Evolutionary conservation across 352 stramenopile genomes (phyloP), one percentile per base, ranked within the genome.

Genomic region (Pythium myriotylum): DNA sequence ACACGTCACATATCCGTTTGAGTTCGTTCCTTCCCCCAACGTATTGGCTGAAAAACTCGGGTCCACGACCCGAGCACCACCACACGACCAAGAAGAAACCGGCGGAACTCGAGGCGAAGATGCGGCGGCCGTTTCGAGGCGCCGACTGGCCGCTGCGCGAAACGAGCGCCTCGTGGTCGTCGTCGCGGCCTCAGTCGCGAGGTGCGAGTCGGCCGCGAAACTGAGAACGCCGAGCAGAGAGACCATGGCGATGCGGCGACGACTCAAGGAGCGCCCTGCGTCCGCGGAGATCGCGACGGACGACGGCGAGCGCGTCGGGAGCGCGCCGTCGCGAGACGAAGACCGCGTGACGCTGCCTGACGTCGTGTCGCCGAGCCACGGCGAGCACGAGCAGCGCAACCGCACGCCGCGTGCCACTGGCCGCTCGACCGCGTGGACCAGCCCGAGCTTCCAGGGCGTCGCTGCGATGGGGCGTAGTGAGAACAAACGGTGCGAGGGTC

Each of bases 341-440:
- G 54, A 45, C 9, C 45, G 35, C 27, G 45, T 54, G 55, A 54
- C 37, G 45, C 37, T 62, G n/a, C 55, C 55, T 12, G 55, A 51
- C 2, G 55, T 54, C 22, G 40, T 53, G 29, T 20, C 58, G 32
- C 40, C 58, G 20, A 54, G 27, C 29, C 27, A 58, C 46, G 26
- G 23, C 9, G 49, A 66, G 40, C 32, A 12, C 20, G 49, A 66
- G 32, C 59, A 61, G 27, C 52, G 59, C 13, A 59, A 66, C 35
- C 49, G 59, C 6, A 66, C 50, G 22, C 59, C 59, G 19, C 59
- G 59, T 16, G 22, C 57, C 3, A 35, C 57, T 10, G 9, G 26
- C 14, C 9, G 48, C 13, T n/a, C 50, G 7, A 10, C 10, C 5
- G 29, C 5, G 29, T 35, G 29, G 29, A 35, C n/a, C 13, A 10